Conservation (phyloP, 495 filamentous ascomycete genomes). For the Terfezia claveryi region DNA sequence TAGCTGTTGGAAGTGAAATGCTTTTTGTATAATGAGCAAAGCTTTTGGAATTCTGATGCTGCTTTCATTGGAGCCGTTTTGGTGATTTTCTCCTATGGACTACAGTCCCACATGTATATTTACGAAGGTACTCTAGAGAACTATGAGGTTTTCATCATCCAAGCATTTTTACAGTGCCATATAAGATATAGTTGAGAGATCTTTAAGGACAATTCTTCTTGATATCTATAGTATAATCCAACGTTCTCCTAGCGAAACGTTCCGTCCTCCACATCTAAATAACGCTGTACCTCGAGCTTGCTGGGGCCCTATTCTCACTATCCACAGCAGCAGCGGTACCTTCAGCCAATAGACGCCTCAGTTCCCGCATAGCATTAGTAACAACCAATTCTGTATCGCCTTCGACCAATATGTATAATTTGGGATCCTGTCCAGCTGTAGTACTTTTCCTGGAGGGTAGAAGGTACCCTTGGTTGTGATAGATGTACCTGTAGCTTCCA, state of each 20-base stretch:
- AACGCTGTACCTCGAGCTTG: constrained; percentile 76
- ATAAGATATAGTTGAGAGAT: too few relatives aligned
- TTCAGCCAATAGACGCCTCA: constrained; percentile 71
- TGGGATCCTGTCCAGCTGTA: constrained; percentile 48
- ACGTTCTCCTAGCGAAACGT: too few relatives aligned
- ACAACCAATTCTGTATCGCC: constrained; percentile 90
- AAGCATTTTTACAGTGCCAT: too few relatives aligned
- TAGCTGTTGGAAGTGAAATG: too few relatives aligned
- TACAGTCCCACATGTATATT: too few relatives aligned
- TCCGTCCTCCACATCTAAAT: constrained; percentile 28
- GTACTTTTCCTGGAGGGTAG: constrained; percentile 63
- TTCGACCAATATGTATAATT: constrained; percentile 92
- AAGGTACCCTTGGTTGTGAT: constrained; percentile 95
- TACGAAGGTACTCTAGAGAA: too few relatives aligned
- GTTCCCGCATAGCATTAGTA: constrained; percentile 71
- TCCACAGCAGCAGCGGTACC: constrained; percentile 82
- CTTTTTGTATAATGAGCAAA: too few relatives aligned
- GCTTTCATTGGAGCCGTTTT: not conserved
- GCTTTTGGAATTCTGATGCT: not conserved
- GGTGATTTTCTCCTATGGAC: too few relatives aligned
- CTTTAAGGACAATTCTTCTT: too few relatives aligned
- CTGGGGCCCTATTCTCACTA: constrained; percentile 54
- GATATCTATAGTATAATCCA: too few relatives aligned
- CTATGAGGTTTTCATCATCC: too few relatives aligned
- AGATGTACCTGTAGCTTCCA: constrained; percentile 81